Base-by-base conservation (phyloP, 768 basidiomycete genomes). In the Hericium coralloides region DNA sequence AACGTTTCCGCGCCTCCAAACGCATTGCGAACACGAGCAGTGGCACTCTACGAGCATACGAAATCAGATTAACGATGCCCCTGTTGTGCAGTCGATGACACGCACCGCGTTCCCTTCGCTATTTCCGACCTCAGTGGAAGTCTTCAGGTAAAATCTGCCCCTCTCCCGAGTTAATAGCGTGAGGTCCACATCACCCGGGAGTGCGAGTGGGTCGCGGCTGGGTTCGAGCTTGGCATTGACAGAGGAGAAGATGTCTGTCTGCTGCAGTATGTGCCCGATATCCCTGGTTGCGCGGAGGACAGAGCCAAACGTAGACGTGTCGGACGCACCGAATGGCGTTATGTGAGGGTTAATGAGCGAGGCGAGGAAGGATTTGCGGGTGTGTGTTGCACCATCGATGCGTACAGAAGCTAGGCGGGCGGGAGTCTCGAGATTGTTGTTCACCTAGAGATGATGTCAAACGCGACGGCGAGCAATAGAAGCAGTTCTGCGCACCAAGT, bases 1-100 rank as follows among this genome's bases (percentile, higher is more conserved):
- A 98, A 75, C 0, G 82, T 81, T 70, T 99, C 95, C 15, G 88
- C 95, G 7, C 92, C 89, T 23, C 95, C 95, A 63, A 98, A 88
- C 4, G 88, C 80, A 69, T 98, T 98, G 14, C 89, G 79, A 41
- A 98, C 71, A 52, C 88, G 83, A 7, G 82, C 92, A 5, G 87
- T 90, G 41, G 87, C 80, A 55, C 85, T 88, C 93, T 87, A 59
- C 0, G 9, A 1, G 12, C 38, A 26, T 37, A 17, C 38, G 53
- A 50, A 55, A 54, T 25, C 15, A 22, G 12, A 15, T 5, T 31
- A 75, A 58, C 4, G n/a, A 15, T 50, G 31, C 31, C 31, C 8
- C 39, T 47, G 50, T 50, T 51, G 52, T 25, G 58, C 45, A 43
- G 15, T 20, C 9, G 53, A 31, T 22, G 0, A 53, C 6, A 26